Evolutionary conservation across 257 asterid genomes (phyloP).

Genomic region (Salvia hispanica): DNA sequence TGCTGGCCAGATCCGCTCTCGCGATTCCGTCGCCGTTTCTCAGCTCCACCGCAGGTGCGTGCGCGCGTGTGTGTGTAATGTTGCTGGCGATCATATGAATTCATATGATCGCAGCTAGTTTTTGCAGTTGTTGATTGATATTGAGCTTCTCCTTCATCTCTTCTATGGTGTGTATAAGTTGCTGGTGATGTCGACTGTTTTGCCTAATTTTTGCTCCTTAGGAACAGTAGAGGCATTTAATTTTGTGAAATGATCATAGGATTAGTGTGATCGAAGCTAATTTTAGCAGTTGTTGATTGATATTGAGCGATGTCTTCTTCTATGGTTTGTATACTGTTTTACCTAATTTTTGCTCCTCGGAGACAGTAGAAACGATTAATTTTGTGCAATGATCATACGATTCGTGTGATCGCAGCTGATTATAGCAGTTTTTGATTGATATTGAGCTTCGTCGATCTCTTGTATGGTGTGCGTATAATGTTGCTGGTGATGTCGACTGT

Average conservation of each 20-base stretch:
- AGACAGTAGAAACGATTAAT: too few relatives aligned
- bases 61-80: background rate
- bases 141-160: too few relatives aligned
- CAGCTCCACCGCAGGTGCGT: conserved; percentile 31
- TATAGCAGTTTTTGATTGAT: background rate
- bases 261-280: background rate
- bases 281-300: background rate
- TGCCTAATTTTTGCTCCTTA: background rate
- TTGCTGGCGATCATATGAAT: background rate
- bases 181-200: background rate
- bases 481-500: background rate
- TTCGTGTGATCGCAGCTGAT: background rate
- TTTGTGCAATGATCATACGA: background rate
- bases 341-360: too few relatives aligned
- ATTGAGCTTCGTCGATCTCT: too few relatives aligned
- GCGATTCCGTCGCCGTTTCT: conserved; percentile 26
- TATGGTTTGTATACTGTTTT: too few relatives aligned
- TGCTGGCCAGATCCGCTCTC: conserved; percentile 46
- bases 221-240: background rate
- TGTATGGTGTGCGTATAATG: too few relatives aligned
- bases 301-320: too few relatives aligned
- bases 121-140: background rate
- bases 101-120: background rate
- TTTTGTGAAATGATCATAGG: background rate
- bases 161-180: too few relatives aligned